Conservation (phyloP, 2,329 filamentous ascomycete genomes). For the Pezicula rhizophila region DNA sequence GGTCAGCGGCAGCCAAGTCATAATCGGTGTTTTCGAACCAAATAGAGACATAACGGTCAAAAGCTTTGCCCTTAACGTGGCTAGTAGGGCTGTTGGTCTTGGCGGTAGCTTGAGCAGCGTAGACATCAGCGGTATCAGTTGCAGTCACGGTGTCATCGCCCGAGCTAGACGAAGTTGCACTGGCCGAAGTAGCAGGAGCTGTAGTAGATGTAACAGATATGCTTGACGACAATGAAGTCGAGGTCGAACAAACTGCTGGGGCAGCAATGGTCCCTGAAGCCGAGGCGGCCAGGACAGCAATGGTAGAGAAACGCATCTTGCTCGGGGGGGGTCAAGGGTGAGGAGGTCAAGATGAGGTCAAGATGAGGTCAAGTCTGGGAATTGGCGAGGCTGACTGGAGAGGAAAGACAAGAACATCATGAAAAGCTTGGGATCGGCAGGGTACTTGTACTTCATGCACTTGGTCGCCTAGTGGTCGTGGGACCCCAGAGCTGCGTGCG, state of each 20-base stretch:
- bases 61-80: constrained; percentile 63
- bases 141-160: constrained; percentile 32
- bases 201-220: too few relatives aligned
- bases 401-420: constrained; percentile 1
- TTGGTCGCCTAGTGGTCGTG: neutral
- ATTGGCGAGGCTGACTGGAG: constrained; percentile 9
- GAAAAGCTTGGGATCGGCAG: constrained; percentile 8
- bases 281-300: constrained; percentile 18
- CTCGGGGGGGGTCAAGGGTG: too few relatives aligned
- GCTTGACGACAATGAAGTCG: neutral
- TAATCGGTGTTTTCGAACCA: constrained; percentile 76
- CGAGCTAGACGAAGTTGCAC: too few relatives aligned
- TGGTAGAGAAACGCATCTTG: constrained; percentile 20
- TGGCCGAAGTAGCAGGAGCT: too few relatives aligned
- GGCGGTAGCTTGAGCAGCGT: constrained; percentile 52
- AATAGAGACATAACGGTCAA: constrained; percentile 66
- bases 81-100: constrained; percentile 54
- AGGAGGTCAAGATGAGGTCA: constrained; percentile 3
- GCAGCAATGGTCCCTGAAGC: constrained; percentile 22
- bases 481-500: neutral
- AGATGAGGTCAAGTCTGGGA: constrained; percentile 1
- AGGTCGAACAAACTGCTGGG: constrained; percentile 10
- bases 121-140: constrained; percentile 44
- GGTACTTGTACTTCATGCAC: constrained; percentile 17
- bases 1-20: constrained; percentile 56